Percentiles rank a stretch among this genome's conserved stretches.
phyloP scores from a whole-genome alignment of 192 early-diverging fungal genomes.

The Rhizophagus sp. region DNA sequence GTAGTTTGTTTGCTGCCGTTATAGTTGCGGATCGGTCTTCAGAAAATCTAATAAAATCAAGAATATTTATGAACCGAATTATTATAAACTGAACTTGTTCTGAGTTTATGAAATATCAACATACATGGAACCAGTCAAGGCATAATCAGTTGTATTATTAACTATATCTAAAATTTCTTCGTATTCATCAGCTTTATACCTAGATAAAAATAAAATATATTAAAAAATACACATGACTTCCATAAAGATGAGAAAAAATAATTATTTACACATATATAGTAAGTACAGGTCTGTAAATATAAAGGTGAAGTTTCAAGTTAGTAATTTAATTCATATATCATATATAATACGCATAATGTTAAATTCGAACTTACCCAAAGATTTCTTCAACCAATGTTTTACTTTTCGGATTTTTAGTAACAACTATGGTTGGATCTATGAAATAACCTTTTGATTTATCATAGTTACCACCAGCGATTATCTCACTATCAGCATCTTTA shows the following conservation, averaged over 20 bases:
- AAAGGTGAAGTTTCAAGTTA: constrained; percentile 1
- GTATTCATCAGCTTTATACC: constrained; percentile 70
- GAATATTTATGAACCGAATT: neutral
- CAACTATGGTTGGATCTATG: constrained; percentile 88
- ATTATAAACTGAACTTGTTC: too few relatives aligned
- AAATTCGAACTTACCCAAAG: constrained; percentile 57
- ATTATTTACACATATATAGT: constrained; percentile 84
- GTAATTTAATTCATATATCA: neutral
- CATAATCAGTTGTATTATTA: constrained; percentile 81
- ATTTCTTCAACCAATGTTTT: constrained; percentile 94
- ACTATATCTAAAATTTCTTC: constrained; percentile 74
- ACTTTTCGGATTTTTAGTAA: constrained; percentile 78
- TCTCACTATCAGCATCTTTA: constrained; percentile 64
- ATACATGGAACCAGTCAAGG: constrained; percentile 81
- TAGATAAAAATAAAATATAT: neutral
- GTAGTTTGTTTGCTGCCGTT: constrained; percentile 70
- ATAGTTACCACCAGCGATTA: constrained; percentile 90
- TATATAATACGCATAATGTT: neutral
- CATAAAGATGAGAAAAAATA: neutral
- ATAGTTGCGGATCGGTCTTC: constrained; percentile 80
- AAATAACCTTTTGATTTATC: constrained; percentile 87
- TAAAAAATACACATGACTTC: neutral
- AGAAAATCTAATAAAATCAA: constrained; percentile 62
- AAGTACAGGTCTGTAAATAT: constrained; percentile 70
- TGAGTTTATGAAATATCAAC: constrained; percentile 16